These are phyloP conservation scores for Thermoascus crustaceus DNA, from an alignment of 2,329 filamentous ascomycete genomes.

Conservation along the genomic window DNA sequence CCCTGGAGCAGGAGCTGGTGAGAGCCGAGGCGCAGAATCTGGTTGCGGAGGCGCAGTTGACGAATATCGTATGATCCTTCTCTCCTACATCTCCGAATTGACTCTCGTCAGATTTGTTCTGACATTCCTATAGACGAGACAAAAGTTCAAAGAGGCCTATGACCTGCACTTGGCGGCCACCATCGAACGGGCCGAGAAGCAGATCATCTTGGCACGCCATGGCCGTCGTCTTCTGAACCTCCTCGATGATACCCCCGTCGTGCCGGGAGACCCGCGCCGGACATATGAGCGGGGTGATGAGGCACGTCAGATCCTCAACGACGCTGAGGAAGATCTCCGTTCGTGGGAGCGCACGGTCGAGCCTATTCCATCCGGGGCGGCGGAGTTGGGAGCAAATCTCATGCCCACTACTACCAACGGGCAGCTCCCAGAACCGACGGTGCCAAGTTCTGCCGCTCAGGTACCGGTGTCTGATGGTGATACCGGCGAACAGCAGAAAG, in stretches of 20 bases:
- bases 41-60: constrained; percentile 92
- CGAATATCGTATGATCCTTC: constrained; percentile 75
- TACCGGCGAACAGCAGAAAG: background rate
- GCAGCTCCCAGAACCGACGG: constrained; percentile 7
- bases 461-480: background rate
- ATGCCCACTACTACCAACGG: constrained; percentile 19
- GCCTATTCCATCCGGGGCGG: constrained; percentile 44
- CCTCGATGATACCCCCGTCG: constrained; percentile 81
- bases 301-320: constrained; percentile 79
- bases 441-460: background rate
- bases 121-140: constrained; percentile 60
- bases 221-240: constrained; percentile 76
- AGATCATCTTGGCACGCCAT: constrained; percentile 86
- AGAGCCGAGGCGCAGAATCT: constrained; percentile 91
- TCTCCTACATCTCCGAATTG: background rate
- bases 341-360: constrained; percentile 58
- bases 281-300: constrained; percentile 58
- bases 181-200: constrained; percentile 94
- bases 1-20: constrained; percentile 92
- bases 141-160: constrained; percentile 94
- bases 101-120: background rate
- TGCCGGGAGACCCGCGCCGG: constrained; percentile 72
- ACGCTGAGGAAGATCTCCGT: constrained; percentile 80
- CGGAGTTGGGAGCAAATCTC: constrained; percentile 37
- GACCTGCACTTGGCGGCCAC: constrained; percentile 79